phyloP scores from a whole-genome alignment of 257 asterid species.

The Schizonepeta tenuifolia region DNA sequence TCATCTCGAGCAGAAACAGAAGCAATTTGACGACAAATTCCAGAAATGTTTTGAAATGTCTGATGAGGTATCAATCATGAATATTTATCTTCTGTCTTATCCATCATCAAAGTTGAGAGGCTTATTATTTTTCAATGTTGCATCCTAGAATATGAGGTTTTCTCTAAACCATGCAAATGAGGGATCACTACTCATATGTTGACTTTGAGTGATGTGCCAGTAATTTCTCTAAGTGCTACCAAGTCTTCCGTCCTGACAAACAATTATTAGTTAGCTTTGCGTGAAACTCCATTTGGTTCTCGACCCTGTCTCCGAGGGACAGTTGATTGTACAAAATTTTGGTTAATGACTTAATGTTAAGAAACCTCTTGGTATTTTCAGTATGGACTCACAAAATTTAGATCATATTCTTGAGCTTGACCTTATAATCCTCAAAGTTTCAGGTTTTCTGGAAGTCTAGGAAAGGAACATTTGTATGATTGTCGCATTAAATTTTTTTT shows the following conservation, averaged over 20 bases:
- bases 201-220: slow-evolving; percentile 4
- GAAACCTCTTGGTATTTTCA: background rate
- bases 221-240: slow-evolving; percentile 12
- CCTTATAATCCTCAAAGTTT: slow-evolving; percentile 9
- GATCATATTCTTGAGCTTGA: slow-evolving; percentile 14
- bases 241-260: slow-evolving; percentile 19
- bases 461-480: slow-evolving; percentile 14
- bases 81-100: slow-evolving; percentile 25
- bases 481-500: slow-evolving; percentile 5
- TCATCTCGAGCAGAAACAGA: slow-evolving; percentile 69
- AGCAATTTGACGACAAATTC: slow-evolving; percentile 73
- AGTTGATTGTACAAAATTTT: slow-evolving; percentile 8
- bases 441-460: slow-evolving; percentile 4
- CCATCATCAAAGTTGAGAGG: slow-evolving; percentile 8
- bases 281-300: slow-evolving; percentile 15
- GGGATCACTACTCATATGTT: slow-evolving; percentile 27
- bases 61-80: slow-evolving; percentile 61
- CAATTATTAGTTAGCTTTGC: slow-evolving; percentile 19
- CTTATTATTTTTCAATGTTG: slow-evolving; percentile 23
- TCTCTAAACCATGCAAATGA: slow-evolving; percentile 20
- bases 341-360: slow-evolving; percentile 13
- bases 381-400: slow-evolving; percentile 1
- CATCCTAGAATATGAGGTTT: slow-evolving; percentile 21
- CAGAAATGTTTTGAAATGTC: slow-evolving; percentile 63
- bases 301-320: too few relatives aligned